Conservation (phyloP, 305 asterid species). For the Plantago coronopus region DNA sequence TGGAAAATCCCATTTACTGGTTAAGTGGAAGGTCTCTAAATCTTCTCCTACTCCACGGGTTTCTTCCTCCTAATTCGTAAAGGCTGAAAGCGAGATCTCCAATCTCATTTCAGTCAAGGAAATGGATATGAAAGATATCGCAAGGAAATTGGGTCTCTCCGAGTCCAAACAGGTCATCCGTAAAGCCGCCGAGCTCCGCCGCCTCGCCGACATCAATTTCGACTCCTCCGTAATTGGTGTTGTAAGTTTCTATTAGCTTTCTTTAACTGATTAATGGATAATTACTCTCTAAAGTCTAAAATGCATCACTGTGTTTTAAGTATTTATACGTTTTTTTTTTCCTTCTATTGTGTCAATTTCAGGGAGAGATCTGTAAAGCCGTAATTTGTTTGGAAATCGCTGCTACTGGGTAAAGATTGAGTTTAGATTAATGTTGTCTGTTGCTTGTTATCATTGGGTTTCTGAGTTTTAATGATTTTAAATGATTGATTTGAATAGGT, state of each 20-base stretch:
- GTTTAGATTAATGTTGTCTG: no score
- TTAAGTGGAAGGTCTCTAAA: no score
- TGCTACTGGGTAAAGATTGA: conserved; percentile 51
- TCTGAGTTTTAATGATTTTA: conserved; percentile 12
- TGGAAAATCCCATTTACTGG: no score
- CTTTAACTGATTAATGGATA: no score
- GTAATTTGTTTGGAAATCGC: conserved; percentile 87
- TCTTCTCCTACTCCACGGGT: no score
- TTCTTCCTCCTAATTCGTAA: no score
- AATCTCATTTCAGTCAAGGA: no score
- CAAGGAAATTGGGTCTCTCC: conserved; percentile 63
- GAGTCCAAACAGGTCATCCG: conserved; percentile 61
- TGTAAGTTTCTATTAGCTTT: conserved; percentile 32
- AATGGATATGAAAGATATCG: conserved; percentile 73
- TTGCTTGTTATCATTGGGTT: not conserved
- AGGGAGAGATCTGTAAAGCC: conserved; percentile 97
- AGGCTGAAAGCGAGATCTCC: no score
- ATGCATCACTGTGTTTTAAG: no score
- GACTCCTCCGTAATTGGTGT: conserved; percentile 82
- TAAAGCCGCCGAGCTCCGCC: conserved; percentile 93
- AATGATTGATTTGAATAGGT: conserved; percentile 33
- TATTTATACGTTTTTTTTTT: no score
- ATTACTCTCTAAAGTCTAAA: no score
- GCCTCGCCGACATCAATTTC: conserved; percentile 82
- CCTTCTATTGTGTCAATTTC: conserved; percentile 12